phyloP scores from a whole-genome alignment of 2,329 filamentous ascomycete species.

The Ophiostoma pallidulum region DNA sequence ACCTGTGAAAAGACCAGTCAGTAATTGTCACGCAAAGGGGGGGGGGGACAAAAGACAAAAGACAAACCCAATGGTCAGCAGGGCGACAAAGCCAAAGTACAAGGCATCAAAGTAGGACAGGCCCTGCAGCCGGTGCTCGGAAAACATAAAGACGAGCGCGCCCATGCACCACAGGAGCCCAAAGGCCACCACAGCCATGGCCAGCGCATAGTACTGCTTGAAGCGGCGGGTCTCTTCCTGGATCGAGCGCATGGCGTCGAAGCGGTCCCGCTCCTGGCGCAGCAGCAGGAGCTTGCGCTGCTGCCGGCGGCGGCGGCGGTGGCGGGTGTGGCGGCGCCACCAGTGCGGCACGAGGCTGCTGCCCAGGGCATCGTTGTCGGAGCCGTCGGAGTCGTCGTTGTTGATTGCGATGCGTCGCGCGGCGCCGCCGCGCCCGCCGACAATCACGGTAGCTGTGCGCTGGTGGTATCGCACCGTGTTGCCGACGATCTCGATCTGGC shows the following conservation, averaged over 20 bases:
- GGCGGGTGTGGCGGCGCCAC: constrained; percentile 14
- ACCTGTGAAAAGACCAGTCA: too few relatives aligned
- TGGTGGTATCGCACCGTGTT: constrained; percentile 27
- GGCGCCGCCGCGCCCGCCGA: constrained; percentile 21
- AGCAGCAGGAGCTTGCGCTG: constrained; percentile 42
- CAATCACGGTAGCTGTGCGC: constrained; percentile 11
- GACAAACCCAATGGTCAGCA: constrained; percentile 54
- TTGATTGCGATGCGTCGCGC: constrained; percentile 14
- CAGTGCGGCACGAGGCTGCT: too few relatives aligned
- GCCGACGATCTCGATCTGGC: constrained; percentile 26
- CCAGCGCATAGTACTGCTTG: constrained; percentile 51
- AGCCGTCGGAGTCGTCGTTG: constrained; percentile 18
- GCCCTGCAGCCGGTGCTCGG: constrained; percentile 42
- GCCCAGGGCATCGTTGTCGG: background rate
- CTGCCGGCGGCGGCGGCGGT: constrained; percentile 11
- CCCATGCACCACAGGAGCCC: constrained; percentile 56
- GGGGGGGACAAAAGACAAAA: too few relatives aligned
- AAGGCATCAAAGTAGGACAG: constrained; percentile 55
- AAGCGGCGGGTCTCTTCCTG: constrained; percentile 49
- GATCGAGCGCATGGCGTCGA: constrained; percentile 57
- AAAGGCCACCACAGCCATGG: constrained; percentile 49
- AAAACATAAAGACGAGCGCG: constrained; percentile 53
- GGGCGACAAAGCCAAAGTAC: constrained; percentile 60
- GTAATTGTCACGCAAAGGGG: too few relatives aligned
- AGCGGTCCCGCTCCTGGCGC: constrained; percentile 48